Evolutionary conservation across 106 monocot species (phyloP), one percentile per base, ranked within the genome.

Genomic region (Allium sativum): DNA sequence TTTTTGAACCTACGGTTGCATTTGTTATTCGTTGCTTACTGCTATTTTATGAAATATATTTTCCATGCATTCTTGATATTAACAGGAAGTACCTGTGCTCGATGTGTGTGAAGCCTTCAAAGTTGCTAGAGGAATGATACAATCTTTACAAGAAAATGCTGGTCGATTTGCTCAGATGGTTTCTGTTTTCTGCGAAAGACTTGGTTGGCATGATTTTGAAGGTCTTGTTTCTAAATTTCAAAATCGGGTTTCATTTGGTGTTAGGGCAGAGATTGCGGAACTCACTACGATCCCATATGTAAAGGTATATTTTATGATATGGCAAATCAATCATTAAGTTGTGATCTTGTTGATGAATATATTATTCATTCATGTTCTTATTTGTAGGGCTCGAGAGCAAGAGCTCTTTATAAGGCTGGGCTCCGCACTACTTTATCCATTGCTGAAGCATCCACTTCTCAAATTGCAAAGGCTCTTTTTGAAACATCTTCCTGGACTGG

Each of bases 141-240:
- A 98, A 69, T 74, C 82, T 12, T 78, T 98, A 61, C 96, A 98
- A 73, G 96, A 98, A 84, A 91, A 85, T 84, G 90, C 96, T 67
- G 96, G 96, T 31, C 87, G 96, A 54, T 98, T 98, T 85, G 87
- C 96, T 63, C 77, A 73, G 58, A 91, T 98, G 96, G 91, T 98
- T 42, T 82, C 91, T 31, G 42, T 68, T 31, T 98, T 98, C 70
- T 98, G 91, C 72, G 89, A 88, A 69, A 79, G 96, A 75, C 82
- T 98, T 62, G 91, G 96, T 44, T 98, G 96, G 96, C 79, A 84
- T 77, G 96, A 98, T 50, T 65, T 98, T 44, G 91, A 85, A 82
- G 84, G 77, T 55, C 81, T 98, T 53, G 69, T 98, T 80, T 65
- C 84, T 15, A 98, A 91, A 69, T 98, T 98, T 48, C 96, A 91